phyloP scores from a whole-genome alignment of 1,139 yeast genomes.

The Nakaseomyces sp. region DNA sequence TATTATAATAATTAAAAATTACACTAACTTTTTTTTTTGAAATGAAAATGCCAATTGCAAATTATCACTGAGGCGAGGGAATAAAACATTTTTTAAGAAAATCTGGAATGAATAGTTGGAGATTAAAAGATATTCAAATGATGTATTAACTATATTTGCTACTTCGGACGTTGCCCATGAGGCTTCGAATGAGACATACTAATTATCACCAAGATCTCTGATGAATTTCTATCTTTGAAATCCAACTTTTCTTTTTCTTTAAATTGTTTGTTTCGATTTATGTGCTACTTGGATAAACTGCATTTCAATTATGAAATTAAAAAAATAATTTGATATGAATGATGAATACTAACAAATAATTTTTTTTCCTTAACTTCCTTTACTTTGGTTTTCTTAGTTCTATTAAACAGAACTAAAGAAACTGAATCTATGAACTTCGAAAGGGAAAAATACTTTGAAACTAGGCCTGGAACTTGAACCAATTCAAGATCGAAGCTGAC shows the following conservation, averaged over 20 bases:
- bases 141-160: constrained; percentile 83
- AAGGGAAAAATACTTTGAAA: not conserved
- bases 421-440: not conserved
- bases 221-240: constrained; percentile 31
- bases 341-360: not conserved
- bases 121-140: constrained; percentile 36
- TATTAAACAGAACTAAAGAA: not conserved
- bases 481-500: constrained; percentile 87
- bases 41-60: not conserved
- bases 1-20: too few relatives aligned
- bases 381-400: not conserved
- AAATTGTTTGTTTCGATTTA: not conserved
- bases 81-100: too few relatives aligned
- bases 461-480: constrained; percentile 91
- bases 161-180: constrained; percentile 82
- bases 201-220: constrained; percentile 98
- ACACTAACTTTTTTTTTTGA: too few relatives aligned
- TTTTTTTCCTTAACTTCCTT: not conserved
- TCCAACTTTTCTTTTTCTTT: not conserved
- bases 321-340: not conserved
- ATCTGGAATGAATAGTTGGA: too few relatives aligned
- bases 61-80: not conserved
- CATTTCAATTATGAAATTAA: not conserved
- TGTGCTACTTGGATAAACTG: not conserved
- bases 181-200: constrained; percentile 83